These are phyloP conservation scores for Tulasnella sp. DNA, from an alignment of 768 basidiomycete genomes.

Conservation along the genomic window DNA sequence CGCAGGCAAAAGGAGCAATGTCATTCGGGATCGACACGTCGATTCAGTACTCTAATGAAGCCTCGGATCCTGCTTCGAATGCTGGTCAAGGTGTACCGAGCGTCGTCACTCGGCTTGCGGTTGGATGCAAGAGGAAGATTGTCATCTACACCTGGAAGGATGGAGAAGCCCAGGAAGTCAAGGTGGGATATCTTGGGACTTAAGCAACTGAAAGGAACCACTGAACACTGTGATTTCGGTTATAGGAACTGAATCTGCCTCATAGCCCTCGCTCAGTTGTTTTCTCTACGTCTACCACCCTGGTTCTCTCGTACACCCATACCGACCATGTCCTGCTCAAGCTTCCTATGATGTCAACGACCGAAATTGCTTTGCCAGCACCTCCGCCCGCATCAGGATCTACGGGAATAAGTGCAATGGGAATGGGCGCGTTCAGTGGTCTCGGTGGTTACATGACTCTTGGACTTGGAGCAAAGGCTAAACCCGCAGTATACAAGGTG, in stretches of 20 bases:
- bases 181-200: conserved; percentile 46
- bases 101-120: conserved; percentile 68
- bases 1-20: conserved; percentile 75
- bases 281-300: conserved; percentile 59
- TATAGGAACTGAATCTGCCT: conserved; percentile 75
- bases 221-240: not conserved
- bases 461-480: conserved; percentile 69
- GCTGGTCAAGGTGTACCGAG: conserved; percentile 53
- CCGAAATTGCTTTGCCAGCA: conserved; percentile 46
- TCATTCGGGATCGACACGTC: conserved; percentile 73
- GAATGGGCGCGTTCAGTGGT: conserved; percentile 74
- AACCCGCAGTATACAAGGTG: conserved; percentile 57
- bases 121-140: conserved; percentile 82
- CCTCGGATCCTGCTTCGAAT: conserved; percentile 32
- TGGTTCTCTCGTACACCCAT: conserved; percentile 76
- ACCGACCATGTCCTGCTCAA: conserved; percentile 74
- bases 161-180: conserved; percentile 68
- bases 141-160: conserved; percentile 85
- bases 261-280: conserved; percentile 86
- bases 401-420: conserved; percentile 39
- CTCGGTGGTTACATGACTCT: conserved; percentile 83
- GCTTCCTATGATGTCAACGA: conserved; percentile 53
- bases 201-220: not conserved
- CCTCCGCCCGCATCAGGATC: conserved; percentile 40
- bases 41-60: conserved; percentile 45